A percentile compares a stretch with the other conserved stretches of the same genome.
phyloP scores from a whole-genome alignment of 78 protist species.

The Dictyostelium intermedium region DNA sequence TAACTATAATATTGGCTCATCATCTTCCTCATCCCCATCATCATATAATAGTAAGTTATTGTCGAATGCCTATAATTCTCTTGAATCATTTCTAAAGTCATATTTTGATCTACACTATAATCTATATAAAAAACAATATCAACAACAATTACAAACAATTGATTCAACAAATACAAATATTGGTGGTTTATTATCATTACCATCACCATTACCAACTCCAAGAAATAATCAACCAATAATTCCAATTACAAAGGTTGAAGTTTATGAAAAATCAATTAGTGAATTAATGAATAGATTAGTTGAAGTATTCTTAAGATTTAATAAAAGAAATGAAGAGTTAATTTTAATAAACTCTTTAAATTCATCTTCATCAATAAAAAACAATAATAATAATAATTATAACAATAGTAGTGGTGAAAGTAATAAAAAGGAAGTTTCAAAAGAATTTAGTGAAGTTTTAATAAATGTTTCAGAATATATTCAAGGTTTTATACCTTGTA shows the following conservation, averaged over 20 bases:
- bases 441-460: not conserved
- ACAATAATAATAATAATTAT: too few relatives aligned
- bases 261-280: not conserved
- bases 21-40: not conserved
- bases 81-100: not conserved
- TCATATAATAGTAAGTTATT: not conserved
- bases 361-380: not conserved
- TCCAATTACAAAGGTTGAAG: not conserved
- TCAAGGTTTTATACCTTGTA: not conserved
- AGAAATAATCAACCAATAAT: not conserved
- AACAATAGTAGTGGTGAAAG: not conserved
- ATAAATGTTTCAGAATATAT: not conserved
- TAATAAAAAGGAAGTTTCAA: not conserved
- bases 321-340: not conserved
- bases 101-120: not conserved
- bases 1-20: not conserved
- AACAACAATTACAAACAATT: not conserved
- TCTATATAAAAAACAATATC: not conserved
- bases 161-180: not conserved
- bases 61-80: not conserved
- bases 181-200: not conserved
- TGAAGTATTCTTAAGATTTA: not conserved
- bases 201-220: not conserved
- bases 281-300: not conserved
- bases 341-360: not conserved